phyloP scores from a whole-genome alignment of 2,329 filamentous ascomycete genomes.

The Pseudogymnoascus sp. region DNA sequence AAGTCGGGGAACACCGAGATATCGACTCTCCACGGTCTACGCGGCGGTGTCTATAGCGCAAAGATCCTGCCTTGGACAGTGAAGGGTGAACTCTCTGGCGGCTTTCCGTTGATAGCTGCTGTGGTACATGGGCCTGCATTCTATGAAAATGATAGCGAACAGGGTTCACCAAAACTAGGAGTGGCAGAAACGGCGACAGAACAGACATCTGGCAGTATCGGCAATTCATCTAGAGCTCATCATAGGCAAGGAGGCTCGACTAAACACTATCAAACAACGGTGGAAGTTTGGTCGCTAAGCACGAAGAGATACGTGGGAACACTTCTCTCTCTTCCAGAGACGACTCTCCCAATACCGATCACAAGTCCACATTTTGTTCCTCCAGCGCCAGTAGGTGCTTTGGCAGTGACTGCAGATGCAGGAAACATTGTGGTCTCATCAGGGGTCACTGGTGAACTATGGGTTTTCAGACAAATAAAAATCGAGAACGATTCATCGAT shows the following conservation, averaged over 20 bases:
- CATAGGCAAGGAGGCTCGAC: conserved; percentile 21
- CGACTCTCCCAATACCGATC: conserved; percentile 44
- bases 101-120: conserved; percentile 69
- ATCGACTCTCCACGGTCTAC: conserved; percentile 66
- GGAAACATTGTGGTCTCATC: conserved; percentile 70
- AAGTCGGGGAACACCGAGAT: conserved; percentile 65
- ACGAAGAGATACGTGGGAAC: conserved; percentile 66
- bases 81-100: conserved; percentile 40
- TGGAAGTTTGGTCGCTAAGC: conserved; percentile 80
- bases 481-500: conserved; percentile 37
- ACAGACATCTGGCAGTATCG: conserved; percentile 14
- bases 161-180: conserved; percentile 7
- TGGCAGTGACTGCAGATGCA: conserved; percentile 66
- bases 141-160: conserved; percentile 18
- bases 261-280: conserved; percentile 69
- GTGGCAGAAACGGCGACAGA: conserved; percentile 13
- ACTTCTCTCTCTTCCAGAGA: conserved; percentile 61
- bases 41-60: conserved; percentile 72
- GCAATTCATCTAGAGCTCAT: background rate
- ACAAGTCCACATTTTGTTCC: conserved; percentile 58
- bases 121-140: conserved; percentile 71
- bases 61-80: conserved; percentile 71
- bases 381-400: conserved; percentile 63
- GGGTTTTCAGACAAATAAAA: conserved; percentile 56
- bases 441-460: conserved; percentile 79